Conservation (phyloP, 768 basidiomycete genomes). For the Psilocybe cubensis region DNA sequence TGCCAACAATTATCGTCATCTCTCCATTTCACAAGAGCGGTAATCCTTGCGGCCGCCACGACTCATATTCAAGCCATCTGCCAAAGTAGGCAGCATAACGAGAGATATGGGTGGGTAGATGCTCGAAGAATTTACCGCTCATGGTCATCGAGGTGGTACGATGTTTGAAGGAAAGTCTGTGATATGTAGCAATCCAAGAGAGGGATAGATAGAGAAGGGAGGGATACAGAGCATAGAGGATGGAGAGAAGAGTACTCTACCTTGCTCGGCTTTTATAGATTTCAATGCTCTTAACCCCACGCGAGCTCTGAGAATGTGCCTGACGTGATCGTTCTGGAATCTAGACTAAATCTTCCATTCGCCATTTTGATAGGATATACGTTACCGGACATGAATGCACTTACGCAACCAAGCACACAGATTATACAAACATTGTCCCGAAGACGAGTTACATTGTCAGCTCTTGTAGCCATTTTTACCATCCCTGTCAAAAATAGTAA, state of each 20-base stretch:
- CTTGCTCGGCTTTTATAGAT: neutral
- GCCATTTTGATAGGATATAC: neutral
- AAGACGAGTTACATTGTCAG: neutral
- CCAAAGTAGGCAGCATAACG: conserved; percentile 12
- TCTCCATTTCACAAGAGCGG: conserved; percentile 26
- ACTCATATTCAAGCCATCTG: conserved; percentile 25
- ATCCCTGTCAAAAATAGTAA: conserved; percentile 9
- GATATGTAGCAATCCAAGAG: neutral
- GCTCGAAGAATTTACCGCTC: conserved; percentile 30
- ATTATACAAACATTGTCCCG: neutral
- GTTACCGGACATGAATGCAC: neutral
- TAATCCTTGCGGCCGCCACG: conserved; percentile 46
- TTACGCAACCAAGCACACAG: neutral
- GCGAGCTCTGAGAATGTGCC: neutral
- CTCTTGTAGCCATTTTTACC: neutral
- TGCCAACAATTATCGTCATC: neutral
- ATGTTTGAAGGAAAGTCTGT: neutral
- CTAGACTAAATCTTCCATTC: neutral
- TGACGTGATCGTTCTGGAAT: neutral
- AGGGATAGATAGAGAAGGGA: neutral
- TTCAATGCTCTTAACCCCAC: neutral
- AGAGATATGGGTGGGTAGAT: conserved; percentile 28
- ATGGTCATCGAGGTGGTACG: neutral
- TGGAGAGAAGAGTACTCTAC: neutral
- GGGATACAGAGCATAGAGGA: neutral